Evolutionary conservation across 192 early-diverging fungal species (phyloP).

Genomic region (Phlyctochytrium bullatum): DNA sequence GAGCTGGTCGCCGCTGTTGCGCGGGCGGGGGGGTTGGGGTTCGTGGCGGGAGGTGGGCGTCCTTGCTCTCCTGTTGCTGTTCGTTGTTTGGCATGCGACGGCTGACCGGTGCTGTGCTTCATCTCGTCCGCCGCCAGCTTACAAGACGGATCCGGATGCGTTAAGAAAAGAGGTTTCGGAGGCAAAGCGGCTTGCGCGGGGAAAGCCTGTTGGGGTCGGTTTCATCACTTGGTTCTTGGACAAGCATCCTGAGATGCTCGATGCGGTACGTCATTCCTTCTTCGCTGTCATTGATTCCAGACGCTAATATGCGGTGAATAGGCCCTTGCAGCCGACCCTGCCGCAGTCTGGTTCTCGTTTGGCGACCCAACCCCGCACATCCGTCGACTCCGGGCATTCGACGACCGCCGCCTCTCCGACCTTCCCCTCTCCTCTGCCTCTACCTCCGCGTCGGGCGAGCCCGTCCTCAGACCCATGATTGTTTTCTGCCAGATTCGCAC

Average conservation of each 20-base stretch:
- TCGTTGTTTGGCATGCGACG: too few species aligned
- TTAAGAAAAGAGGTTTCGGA: background rate
- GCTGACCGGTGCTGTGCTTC: too few species aligned
- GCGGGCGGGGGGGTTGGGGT: slow-evolving; percentile 34
- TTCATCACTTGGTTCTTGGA: slow-evolving; percentile 45
- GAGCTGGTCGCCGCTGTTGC: slow-evolving; percentile 40
- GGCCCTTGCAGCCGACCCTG: too few species aligned
- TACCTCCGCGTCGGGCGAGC: background rate
- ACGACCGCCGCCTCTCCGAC: background rate
- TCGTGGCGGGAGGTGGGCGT: too few species aligned
- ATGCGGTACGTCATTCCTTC: slow-evolving; percentile 12
- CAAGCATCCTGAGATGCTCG: slow-evolving; percentile 32
- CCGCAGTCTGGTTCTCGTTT: slow-evolving; percentile 25
- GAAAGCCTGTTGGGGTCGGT: slow-evolving; percentile 42
- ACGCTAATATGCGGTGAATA: too few species aligned
- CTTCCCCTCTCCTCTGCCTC: background rate
- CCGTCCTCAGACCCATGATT: slow-evolving; percentile 13
- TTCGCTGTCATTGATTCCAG: too few species aligned
- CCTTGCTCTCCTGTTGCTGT: too few species aligned
- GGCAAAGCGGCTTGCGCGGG: background rate
- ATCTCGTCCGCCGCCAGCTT: slow-evolving; percentile 1
- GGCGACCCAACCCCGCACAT: background rate
- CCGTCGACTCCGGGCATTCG: too few species aligned
- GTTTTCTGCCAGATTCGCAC: slow-evolving; percentile 50
- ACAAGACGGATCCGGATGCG: background rate